Conservation (phyloP, 2,329 filamentous ascomycete genomes). For the Colletotrichum cordylinicola region DNA sequence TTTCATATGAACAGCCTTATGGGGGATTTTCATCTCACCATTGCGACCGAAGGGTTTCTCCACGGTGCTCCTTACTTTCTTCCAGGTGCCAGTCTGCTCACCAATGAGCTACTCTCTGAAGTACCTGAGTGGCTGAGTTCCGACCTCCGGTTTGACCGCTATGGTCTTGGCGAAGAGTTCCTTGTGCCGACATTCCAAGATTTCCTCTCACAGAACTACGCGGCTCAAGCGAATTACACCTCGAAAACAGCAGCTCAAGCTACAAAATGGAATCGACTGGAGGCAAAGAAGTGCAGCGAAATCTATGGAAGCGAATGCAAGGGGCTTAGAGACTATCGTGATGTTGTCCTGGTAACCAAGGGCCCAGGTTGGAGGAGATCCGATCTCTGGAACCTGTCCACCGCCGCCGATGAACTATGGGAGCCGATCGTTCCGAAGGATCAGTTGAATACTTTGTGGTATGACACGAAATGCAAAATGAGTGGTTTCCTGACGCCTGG, state of each 20-base stretch:
- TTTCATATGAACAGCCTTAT: slow-evolving; percentile 16
- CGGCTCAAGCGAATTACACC: not conserved
- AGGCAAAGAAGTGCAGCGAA: not conserved
- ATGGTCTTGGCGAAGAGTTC: too few species aligned
- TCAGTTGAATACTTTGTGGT: slow-evolving; percentile 4
- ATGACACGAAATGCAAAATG: not conserved
- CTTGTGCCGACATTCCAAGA: too few species aligned
- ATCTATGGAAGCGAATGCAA: not conserved
- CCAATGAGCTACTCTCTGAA: not conserved
- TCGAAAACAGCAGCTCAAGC: not conserved
- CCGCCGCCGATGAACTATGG: not conserved
- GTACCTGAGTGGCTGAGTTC: too few species aligned
- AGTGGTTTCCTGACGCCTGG: not conserved
- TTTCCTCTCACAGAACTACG: not conserved
- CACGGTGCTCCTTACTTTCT: not conserved
- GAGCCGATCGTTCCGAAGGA: not conserved
- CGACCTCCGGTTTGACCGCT: too few species aligned
- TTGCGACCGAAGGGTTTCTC: slow-evolving; percentile 19
- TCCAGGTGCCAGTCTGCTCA: not conserved
- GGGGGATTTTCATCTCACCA: slow-evolving; percentile 7
- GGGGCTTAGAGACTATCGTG: not conserved
- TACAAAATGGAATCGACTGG: not conserved
- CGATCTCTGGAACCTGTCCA: not conserved
- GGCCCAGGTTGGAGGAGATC: not conserved
- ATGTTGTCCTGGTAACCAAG: slow-evolving; percentile 3